A percentile compares a stretch with the other conserved stretches of the same genome.
These are phyloP conservation scores for Pugionium dolabratum DNA, from an alignment of 345 rosid genomes.

Conservation along the genomic window DNA sequence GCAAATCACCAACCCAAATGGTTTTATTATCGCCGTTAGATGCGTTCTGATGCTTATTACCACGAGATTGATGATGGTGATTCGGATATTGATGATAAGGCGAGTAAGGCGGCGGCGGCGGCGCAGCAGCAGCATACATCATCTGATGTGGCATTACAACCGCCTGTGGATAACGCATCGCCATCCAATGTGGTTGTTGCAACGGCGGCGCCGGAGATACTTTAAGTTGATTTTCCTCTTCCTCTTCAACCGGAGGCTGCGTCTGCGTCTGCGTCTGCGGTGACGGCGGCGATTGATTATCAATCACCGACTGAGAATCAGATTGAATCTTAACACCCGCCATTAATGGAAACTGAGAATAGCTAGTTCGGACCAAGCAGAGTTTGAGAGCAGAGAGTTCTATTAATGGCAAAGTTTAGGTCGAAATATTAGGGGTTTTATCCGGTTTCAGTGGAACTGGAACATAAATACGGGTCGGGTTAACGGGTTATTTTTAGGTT, in stretches of 20 bases:
- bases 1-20: slow-evolving; percentile 91
- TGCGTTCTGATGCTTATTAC: slow-evolving; percentile 30
- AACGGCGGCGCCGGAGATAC: slow-evolving; percentile 23
- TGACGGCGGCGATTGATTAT: background rate
- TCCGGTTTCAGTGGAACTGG: no score
- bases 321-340: slow-evolving; percentile 28
- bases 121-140: slow-evolving; percentile 57
- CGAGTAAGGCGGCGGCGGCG: slow-evolving; percentile 60
- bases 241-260: no score
- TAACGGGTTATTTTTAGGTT: no score
- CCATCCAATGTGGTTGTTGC: slow-evolving; percentile 49
- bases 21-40: slow-evolving; percentile 70
- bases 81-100: slow-evolving; percentile 51
- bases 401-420: no score
- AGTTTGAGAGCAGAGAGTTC: no score
- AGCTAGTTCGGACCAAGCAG: no score
- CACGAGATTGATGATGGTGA: slow-evolving; percentile 38
- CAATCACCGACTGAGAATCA: background rate
- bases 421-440: no score
- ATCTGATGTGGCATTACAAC: slow-evolving; percentile 83
- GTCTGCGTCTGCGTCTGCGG: background rate
- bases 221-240: slow-evolving; percentile 26
- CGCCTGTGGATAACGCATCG: slow-evolving; percentile 75
- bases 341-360: background rate
- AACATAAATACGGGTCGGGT: no score